Conservation (phyloP, 148 eudicot genomes). For the Rhododendron simsii region DNA sequence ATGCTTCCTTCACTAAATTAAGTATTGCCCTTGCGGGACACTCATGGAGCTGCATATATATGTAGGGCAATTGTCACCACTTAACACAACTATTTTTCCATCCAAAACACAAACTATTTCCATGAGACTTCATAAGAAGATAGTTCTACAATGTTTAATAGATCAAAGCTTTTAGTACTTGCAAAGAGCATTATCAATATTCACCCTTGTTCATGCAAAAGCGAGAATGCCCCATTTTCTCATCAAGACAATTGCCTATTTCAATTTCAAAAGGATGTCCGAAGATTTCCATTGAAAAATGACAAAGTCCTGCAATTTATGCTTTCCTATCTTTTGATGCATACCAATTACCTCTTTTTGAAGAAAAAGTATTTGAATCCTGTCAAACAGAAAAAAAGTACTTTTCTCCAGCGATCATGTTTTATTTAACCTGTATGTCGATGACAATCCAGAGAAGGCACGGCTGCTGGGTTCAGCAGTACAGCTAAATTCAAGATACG, state of each 20-base stretch:
- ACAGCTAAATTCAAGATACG: neutral
- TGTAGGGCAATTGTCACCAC: neutral
- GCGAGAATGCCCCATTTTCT: neutral
- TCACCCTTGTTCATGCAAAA: too few species aligned
- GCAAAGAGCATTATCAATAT: neutral
- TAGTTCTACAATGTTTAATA: neutral
- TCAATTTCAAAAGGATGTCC: neutral
- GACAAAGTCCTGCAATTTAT: neutral
- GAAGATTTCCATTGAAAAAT: neutral
- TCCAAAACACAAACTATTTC: neutral
- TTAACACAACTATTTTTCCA: neutral
- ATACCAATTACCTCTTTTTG: neutral
- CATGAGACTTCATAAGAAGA: neutral
- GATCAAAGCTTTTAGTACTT: neutral
- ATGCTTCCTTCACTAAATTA: slow-evolving; percentile 79
- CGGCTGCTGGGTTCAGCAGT: neutral
- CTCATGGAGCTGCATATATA: slow-evolving; percentile 69
- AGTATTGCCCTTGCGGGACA: slow-evolving; percentile 79
- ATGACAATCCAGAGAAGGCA: neutral
- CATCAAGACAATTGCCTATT: neutral
- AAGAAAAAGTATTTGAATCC: neutral
- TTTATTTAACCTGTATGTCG: neutral
- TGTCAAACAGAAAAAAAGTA: neutral
- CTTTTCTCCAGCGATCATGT: neutral
- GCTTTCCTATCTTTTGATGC: neutral